These are phyloP conservation scores for Polyporus tsugae DNA, from an alignment of 1,284 basidiomycete genomes.

Conservation along the genomic window DNA sequence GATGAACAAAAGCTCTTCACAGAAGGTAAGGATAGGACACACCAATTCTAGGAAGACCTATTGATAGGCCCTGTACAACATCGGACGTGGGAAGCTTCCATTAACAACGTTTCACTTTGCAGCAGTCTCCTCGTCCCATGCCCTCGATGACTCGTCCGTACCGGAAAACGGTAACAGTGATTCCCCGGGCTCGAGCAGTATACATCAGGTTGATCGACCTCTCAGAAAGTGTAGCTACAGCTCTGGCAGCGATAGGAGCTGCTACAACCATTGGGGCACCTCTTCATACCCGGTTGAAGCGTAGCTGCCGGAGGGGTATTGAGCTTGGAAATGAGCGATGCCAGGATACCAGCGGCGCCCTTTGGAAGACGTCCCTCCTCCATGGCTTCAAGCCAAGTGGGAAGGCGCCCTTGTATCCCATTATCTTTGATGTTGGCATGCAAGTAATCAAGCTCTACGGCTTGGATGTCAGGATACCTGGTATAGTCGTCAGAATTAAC, in stretches of 20 bases:
- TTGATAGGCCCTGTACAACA: background rate
- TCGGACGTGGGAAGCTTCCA: too few relatives aligned
- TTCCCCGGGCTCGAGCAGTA: too few relatives aligned
- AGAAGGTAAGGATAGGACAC: background rate
- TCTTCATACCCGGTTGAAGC: background rate
- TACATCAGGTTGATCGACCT: too few relatives aligned
- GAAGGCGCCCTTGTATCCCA: slow-evolving; percentile 15
- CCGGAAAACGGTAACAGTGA: too few relatives aligned
- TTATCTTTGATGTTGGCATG: slow-evolving; percentile 9
- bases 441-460: slow-evolving; percentile 20
- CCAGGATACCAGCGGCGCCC: slow-evolving; percentile 4
- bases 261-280: slow-evolving; percentile 8
- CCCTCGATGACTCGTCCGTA: too few relatives aligned
- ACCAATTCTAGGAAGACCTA: background rate
- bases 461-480: slow-evolving; percentile 15
- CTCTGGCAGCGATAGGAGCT: too few relatives aligned
- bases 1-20: background rate
- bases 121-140: background rate
- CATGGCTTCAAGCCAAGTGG: slow-evolving; percentile 18
- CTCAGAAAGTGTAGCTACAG: too few relatives aligned
- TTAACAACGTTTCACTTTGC: too few relatives aligned
- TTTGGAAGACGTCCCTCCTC: slow-evolving; percentile 16
- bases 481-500: background rate
- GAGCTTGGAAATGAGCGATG: slow-evolving; percentile 7
- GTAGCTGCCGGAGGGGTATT: background rate